Evolutionary conservation across 148 eudicot genomes (phyloP), one percentile per base, ranked within the genome.

Genomic region (Silene conica): DNA sequence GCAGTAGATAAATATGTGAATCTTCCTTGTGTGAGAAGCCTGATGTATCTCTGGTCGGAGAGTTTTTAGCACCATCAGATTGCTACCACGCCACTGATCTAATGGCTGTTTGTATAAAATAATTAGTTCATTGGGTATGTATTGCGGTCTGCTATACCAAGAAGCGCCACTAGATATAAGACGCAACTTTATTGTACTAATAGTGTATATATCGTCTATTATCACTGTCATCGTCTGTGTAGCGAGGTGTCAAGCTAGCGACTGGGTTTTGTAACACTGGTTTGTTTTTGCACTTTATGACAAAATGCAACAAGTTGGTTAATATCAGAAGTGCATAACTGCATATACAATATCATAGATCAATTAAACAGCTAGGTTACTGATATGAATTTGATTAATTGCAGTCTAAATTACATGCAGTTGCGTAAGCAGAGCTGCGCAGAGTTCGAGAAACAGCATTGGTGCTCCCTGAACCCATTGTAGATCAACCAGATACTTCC

Each of bases 341-440:
- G 68, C 72, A 65, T 76, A 78, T 56, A 78, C 26, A 73, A 66
- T 45, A 67, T 46, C 73, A 58, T 45, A 58, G 58, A 62, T 78
- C 73, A 66, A 58, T 73, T 78, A 56, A 73, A 78, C 76, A 78
- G 55, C 43, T 72, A 28, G 67, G 45, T 65, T 41, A 20, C 4
- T 3, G 34, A 31, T 31, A 31, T 31, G 4, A 31, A 31, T 31
- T 3, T 31, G 34, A 31, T 57, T n/a, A 48, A 62, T 23, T 26
- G 55, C 73, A 41, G 56, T 38, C 77, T 85, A 93, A 41, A 91
- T 97, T 67, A 94, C 97, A 9, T 88, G 90, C 70, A 94, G 96
- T 85, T 91, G 97, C 58, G 98, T 89, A n/a, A 94, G 97, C 78
- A 94, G 89, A 26, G 97, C 93, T 68, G 98, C 92, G 72, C 93